Conservation (phyloP, 2,329 filamentous ascomycete genomes). For the Xylaria sp. region DNA sequence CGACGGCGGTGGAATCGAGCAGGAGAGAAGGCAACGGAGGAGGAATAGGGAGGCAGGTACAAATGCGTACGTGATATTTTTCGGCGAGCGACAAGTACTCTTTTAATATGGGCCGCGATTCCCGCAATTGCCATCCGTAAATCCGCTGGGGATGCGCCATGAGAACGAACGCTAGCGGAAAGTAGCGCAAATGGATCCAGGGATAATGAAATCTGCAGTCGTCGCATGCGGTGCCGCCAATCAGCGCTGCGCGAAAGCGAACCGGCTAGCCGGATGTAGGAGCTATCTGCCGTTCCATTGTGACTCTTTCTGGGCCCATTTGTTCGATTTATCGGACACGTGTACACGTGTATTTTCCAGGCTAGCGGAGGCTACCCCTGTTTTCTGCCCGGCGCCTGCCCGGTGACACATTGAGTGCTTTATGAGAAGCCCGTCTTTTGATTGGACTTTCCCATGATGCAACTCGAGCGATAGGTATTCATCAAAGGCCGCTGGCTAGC, state of each 20-base stretch:
- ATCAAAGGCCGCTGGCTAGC: neutral
- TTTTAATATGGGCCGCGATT: neutral
- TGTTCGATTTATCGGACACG: too few species aligned
- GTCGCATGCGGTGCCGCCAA: neutral
- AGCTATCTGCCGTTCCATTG: neutral
- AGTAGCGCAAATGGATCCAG: too few species aligned
- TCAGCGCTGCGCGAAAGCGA: neutral
- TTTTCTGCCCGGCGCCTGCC: neutral
- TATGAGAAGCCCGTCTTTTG: neutral
- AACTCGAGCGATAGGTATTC: neutral
- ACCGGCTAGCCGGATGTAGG: neutral
- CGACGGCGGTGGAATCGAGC: neutral
- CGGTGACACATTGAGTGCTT: neutral
- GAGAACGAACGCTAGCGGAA: neutral
- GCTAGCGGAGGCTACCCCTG: neutral
- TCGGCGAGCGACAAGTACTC: neutral
- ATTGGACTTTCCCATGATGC: neutral
- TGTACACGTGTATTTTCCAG: neutral
- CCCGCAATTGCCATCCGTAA: too few species aligned
- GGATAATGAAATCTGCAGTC: neutral
- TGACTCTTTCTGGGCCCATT: neutral
- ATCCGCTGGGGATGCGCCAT: neutral
- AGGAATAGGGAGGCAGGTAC: neutral
- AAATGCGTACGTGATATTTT: neutral
- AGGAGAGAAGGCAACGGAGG: neutral